Conservation (phyloP, 2,329 filamentous ascomycete species). For the Dactylellina parvicollis region DNA sequence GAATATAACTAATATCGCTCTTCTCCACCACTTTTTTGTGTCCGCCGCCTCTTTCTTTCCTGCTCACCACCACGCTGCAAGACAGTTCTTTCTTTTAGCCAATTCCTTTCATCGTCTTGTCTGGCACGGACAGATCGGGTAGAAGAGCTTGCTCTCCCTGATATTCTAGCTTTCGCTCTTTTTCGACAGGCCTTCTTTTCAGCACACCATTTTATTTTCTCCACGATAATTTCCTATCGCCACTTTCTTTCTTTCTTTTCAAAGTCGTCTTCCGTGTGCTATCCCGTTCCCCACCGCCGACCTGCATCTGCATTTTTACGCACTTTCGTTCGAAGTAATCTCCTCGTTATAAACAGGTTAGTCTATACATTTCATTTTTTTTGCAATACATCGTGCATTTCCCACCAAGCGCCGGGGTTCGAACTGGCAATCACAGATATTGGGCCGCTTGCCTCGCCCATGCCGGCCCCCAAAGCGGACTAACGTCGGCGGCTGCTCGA, state of each 20-base stretch:
- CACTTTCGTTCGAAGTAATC: constrained; percentile 35
- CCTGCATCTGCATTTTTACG: constrained; percentile 50
- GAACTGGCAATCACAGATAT: constrained; percentile 15
- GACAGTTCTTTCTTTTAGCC: constrained; percentile 52
- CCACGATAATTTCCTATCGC: not conserved
- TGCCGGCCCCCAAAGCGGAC: constrained; percentile 31
- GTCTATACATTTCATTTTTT: constrained; percentile 17
- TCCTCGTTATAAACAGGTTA: constrained; percentile 43
- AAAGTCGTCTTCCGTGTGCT: constrained; percentile 32
- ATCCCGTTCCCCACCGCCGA: too few relatives aligned
- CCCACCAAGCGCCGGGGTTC: constrained; percentile 49
- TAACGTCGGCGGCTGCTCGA: constrained; percentile 50
- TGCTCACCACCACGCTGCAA: constrained; percentile 32
- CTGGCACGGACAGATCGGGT: constrained; percentile 54
- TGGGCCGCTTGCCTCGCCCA: too few relatives aligned
- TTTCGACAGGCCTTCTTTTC: constrained; percentile 50
- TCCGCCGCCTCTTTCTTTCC: constrained; percentile 15
- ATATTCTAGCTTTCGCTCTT: constrained; percentile 56
- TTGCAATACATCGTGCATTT: constrained; percentile 9
- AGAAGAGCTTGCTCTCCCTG: constrained; percentile 53
- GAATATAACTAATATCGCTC: constrained; percentile 54
- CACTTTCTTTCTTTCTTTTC: constrained; percentile 29
- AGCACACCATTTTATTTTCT: constrained; percentile 35
- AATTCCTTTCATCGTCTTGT: constrained; percentile 54
- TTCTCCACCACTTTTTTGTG: constrained; percentile 42